Base-by-base conservation (phyloP, 2,329 filamentous ascomycete species). In the Sordariomycetes sp. region DNA sequence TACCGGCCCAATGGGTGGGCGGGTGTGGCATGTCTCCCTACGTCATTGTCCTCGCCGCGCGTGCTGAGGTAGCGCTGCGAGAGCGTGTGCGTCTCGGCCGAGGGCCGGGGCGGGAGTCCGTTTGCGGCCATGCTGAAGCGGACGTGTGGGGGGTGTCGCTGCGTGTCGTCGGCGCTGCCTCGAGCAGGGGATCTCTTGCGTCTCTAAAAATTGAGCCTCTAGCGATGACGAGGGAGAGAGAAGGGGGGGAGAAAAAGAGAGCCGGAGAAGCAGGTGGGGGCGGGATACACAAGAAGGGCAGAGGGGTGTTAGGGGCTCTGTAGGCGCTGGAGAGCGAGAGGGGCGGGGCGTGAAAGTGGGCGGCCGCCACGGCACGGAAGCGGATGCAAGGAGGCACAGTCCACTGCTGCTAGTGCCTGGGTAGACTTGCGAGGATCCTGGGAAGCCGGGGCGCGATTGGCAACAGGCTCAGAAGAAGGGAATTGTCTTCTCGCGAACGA, bases 61-160 rank as follows among this genome's bases (percentile, higher is more conserved):
- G 78, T 80, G 66, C 75, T 78, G 62, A 80, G 65, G 64, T 80
- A 80, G 57, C 74, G 71, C 66, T 79, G 77, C 59, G 76, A 77
- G 62, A 68, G 66, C 58, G 72, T 74, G 62, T 76, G 75, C 53
- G 70, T 70, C 54, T 67, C 65, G 65, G 68, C 71, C 61, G 70
- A 68, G 59, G 55, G 25, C 48, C 55, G 46, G 24, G 55, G 6
- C 16, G 68, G 62, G 59, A 66, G 67, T 61, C 69, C 71, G 65
- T 74, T 74, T 64, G 70, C 70, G 55, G 74, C 70, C 75, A 78
- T 79, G 59, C 53, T 70, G 53, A 18, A 22, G 7, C 11, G 46
- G 22, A n/a, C n/a, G 20, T 11, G 46, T n/a, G 16, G 20, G 25
- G 14, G 18, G 14, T 53, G 5, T 50, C 51, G 18, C 50, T 10